Conservation (phyloP, 2,329 filamentous ascomycete species). For the Metarhizium brunneum region DNA sequence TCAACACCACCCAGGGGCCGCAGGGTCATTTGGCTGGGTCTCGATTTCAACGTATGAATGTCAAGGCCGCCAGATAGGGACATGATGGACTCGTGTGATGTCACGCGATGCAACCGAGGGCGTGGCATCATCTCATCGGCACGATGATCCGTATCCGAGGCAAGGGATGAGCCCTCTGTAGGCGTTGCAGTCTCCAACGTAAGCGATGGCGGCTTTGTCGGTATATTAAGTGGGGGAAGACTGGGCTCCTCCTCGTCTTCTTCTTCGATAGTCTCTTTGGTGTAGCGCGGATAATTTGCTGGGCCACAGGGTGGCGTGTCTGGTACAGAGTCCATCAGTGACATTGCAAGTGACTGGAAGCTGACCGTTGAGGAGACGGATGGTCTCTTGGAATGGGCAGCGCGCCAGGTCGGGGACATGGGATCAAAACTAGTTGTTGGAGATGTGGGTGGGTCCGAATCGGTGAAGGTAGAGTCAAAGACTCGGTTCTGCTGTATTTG, state of each 20-base stretch:
- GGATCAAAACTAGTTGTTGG: constrained; percentile 70
- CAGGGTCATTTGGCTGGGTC: constrained; percentile 65
- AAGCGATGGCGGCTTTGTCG: constrained; percentile 13
- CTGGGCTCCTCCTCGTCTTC: constrained; percentile 25
- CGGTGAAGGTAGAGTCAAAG: constrained; percentile 58
- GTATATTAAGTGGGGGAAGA: constrained; percentile 8
- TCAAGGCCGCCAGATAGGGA: constrained; percentile 83
- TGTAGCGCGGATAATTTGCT: constrained; percentile 13
- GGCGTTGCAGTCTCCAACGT: constrained; percentile 17
- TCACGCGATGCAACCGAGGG: constrained; percentile 49
- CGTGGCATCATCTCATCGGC: constrained; percentile 28
- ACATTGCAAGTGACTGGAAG: constrained; percentile 28
- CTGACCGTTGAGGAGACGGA: constrained; percentile 47
- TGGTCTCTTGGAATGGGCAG: constrained; percentile 42
- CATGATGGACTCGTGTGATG: constrained; percentile 83
- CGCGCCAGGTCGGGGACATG: constrained; percentile 48
- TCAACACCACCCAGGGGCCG: constrained; percentile 43
- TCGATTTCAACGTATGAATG: constrained; percentile 70
- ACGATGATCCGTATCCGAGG: constrained; percentile 18
- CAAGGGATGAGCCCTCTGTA: constrained; percentile 24
- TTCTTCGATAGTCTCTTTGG: constrained; percentile 25
- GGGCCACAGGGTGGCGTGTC: constrained; percentile 14
- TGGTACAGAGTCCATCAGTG: constrained; percentile 23
- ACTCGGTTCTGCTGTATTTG: constrained; percentile 62
- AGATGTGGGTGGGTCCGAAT: constrained; percentile 66